Percentiles rank a stretch among this genome's conserved stretches.
Evolutionary conservation across 257 asterid genomes (phyloP).

Genomic region (Plantago elongata): DNA sequence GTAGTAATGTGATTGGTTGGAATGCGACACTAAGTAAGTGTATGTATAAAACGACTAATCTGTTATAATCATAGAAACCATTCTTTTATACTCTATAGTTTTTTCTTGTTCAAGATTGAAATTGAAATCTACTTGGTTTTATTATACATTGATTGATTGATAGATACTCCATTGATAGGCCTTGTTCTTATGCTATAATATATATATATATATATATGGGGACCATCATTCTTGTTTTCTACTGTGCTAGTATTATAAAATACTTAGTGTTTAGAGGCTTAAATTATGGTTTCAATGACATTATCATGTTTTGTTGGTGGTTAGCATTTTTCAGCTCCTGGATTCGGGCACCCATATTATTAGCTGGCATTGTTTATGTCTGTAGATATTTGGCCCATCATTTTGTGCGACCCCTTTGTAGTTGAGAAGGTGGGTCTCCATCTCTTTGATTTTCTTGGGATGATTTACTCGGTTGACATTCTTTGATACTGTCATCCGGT

Average conservation of each 20-base stretch:
- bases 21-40: conserved; percentile 14
- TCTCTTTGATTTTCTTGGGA: too few relatives aligned
- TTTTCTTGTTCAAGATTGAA: neutral
- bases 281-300: conserved; percentile 11
- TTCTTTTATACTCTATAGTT: conserved; percentile 17
- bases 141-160: too few relatives aligned
- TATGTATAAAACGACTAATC: conserved; percentile 19
- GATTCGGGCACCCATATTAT: neutral
- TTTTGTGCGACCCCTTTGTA: too few relatives aligned
- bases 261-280: neutral
- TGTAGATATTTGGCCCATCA: neutral
- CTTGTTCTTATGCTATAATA: neutral
- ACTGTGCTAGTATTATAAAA: neutral
- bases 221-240: neutral
- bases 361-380: neutral
- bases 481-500: too few relatives aligned
- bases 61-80: conserved; percentile 20
- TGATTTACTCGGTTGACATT: too few relatives aligned
- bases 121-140: too few relatives aligned
- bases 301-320: conserved; percentile 13
- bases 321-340: conserved; percentile 1
- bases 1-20: conserved; percentile 19
- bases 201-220: too few relatives aligned
- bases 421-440: too few relatives aligned
- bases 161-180: too few relatives aligned